Conservation (phyloP, 2,329 filamentous ascomycete species). For the Apiospora marii region DNA sequence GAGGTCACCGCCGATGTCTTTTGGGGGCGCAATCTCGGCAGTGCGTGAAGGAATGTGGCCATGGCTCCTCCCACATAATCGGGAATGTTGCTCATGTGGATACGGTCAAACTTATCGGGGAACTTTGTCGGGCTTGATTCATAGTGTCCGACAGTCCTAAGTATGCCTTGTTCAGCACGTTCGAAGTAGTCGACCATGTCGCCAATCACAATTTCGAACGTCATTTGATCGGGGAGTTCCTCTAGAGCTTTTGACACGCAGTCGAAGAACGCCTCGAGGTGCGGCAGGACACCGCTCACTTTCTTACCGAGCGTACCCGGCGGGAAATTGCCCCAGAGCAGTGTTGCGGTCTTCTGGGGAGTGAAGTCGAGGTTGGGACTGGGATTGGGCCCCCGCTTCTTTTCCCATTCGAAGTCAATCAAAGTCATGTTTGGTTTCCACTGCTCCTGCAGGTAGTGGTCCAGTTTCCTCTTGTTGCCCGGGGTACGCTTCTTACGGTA, state of each 20-base stretch:
- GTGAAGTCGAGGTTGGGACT: neutral
- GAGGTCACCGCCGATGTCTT: constrained; percentile 8
- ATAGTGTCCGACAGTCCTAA: neutral
- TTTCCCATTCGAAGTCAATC: constrained; percentile 33
- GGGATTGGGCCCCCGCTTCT: neutral
- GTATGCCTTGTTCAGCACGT: neutral
- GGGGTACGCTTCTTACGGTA: constrained; percentile 25
- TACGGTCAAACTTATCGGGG: neutral
- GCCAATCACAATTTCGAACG: neutral
- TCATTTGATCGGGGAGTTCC: neutral
- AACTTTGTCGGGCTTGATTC: neutral
- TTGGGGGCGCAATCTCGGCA: neutral
- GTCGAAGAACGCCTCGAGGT: neutral
- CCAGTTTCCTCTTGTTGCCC: constrained; percentile 21
- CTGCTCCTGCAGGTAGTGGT: constrained; percentile 29
- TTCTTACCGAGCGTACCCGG: neutral
- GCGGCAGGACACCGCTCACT: neutral
- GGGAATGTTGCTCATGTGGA: constrained; percentile 13
- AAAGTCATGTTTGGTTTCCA: constrained; percentile 33
- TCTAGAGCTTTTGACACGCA: neutral
- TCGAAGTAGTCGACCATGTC: constrained; percentile 10
- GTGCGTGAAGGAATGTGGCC: neutral
- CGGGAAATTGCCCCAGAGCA: neutral
- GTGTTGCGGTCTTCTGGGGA: neutral
- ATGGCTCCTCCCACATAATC: constrained; percentile 7